Base-by-base conservation (phyloP, 1,284 basidiomycete species). In the Mycena citricolor region DNA sequence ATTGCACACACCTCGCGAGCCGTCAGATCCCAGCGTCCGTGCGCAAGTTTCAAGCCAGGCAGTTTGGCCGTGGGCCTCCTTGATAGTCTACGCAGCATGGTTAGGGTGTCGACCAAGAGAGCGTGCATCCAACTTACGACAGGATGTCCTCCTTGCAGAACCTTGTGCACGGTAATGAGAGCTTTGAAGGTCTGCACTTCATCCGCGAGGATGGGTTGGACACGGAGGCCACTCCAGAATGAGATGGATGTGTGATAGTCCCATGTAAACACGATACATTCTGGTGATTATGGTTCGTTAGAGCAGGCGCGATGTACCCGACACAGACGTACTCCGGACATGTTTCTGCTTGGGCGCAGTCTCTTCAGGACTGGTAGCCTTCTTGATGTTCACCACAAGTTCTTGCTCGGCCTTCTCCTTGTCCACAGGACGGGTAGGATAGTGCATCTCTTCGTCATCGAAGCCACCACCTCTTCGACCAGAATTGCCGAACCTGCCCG, bases 241-340 rank as follows among this genome's bases (percentile, higher is more conserved):
- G 93, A 94, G 57, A 91, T 83, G 28, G 93, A 95, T n/a, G 90
- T 89, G 62, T 95, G 93, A 62, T 97, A 97, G 65, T 97, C 94
- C 94, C 94, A 97, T 12, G 94, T 97, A 67, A 94, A 97, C 24
- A 97, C 90, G 62, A 97, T 95, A 58, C 89, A 92, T 72, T 95
- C 94, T 97, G 63, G 12, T 17, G 40, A 46, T n/a, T 16, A 31
- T 39, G 20, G 32, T 22, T 36, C 42, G 22, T 28, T 12, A 24
- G 31, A 37, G 32, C 39, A 32, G 29, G 23, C 29, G 31, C 32
- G 38, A 20, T 14, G 28, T 26, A 36, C n/a, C n/a, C n/a, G n/a
- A n/a, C n/a, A n/a, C n/a, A n/a, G n/a, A 78, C 90, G 63, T 65
- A 95, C 93, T 95, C 63, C 94, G 81, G 58, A 97, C 94, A 62